Evolutionary conservation across 306 rosid genomes (phyloP).

Genomic region (Cucurbita pepo): DNA sequence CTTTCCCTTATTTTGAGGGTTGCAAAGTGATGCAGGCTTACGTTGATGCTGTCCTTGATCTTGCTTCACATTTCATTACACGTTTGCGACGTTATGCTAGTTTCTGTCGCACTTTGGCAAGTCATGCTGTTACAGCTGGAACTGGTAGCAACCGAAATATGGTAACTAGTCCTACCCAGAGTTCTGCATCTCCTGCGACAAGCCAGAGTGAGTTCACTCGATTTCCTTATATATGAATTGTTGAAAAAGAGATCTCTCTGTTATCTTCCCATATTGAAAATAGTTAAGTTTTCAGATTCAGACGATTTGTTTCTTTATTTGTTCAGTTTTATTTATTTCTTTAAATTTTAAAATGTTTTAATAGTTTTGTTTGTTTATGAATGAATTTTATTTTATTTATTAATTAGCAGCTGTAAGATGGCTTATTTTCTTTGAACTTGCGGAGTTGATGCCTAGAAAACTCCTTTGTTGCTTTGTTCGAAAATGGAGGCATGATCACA

Average conservation of each 20-base stretch:
- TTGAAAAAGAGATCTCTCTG: background rate
- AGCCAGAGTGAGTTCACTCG: constrained; percentile 54
- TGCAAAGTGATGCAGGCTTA: constrained; percentile 58
- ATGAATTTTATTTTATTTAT: background rate
- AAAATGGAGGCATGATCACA: background rate
- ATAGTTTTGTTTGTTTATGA: background rate
- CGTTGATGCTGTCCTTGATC: constrained; percentile 93
- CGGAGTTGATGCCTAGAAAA: background rate
- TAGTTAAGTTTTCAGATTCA: background rate
- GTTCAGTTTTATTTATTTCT: background rate
- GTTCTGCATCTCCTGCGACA: constrained; percentile 68
- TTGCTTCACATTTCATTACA: constrained; percentile 96
- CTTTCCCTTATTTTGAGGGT: constrained; percentile 4
- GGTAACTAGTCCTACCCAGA: constrained; percentile 91
- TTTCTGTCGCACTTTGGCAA: constrained; percentile 96
- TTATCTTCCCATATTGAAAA: background rate
- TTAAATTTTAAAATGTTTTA: background rate
- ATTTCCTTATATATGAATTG: background rate
- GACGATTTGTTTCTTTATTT: background rate
- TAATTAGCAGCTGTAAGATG: background rate
- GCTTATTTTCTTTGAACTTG: background rate
- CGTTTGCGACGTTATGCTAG: constrained; percentile 97
- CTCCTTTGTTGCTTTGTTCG: background rate
- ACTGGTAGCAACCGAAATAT: constrained; percentile 79
- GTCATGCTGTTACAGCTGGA: constrained; percentile 91